phyloP scores from a whole-genome alignment of 1,139 yeast species.

The Yarrowia galli region DNA sequence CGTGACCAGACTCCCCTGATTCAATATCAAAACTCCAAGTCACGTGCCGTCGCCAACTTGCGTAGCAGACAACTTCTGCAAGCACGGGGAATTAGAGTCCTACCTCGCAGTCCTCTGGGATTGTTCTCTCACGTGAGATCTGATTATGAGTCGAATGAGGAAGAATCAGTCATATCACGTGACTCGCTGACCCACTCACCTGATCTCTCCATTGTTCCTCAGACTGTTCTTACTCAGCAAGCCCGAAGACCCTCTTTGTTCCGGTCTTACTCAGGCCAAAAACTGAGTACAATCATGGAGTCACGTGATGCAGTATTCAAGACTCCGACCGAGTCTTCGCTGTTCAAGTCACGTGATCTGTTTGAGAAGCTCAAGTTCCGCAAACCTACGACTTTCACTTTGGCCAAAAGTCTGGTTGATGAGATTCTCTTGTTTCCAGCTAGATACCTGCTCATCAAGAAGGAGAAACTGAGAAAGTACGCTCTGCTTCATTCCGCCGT shows the following conservation, averaged over 20 bases:
- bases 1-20: background rate
- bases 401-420: conserved; percentile 6
- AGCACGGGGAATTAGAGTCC: background rate
- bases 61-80: background rate
- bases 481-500: conserved; percentile 20
- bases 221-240: background rate
- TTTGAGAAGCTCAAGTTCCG: background rate
- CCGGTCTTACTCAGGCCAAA: background rate
- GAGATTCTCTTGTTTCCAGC: background rate
- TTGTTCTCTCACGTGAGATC: background rate
- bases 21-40: background rate
- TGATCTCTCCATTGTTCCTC: background rate
- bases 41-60: conserved; percentile 3
- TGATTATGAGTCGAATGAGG: background rate
- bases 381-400: background rate
- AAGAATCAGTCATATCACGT: background rate
- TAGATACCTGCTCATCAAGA: conserved; percentile 4
- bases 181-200: background rate
- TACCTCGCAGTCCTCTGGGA: conserved; percentile 13
- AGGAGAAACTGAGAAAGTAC: conserved; percentile 4
- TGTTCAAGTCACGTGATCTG: conserved; percentile 3
- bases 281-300: background rate
- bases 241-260: background rate
- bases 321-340: background rate
- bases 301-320: conserved; percentile 6